Percentiles rank a stretch among this genome's conserved stretches.
Evolutionary conservation across 169 alveolate species (phyloP).

Genomic region (Plasmodium relictum): DNA sequence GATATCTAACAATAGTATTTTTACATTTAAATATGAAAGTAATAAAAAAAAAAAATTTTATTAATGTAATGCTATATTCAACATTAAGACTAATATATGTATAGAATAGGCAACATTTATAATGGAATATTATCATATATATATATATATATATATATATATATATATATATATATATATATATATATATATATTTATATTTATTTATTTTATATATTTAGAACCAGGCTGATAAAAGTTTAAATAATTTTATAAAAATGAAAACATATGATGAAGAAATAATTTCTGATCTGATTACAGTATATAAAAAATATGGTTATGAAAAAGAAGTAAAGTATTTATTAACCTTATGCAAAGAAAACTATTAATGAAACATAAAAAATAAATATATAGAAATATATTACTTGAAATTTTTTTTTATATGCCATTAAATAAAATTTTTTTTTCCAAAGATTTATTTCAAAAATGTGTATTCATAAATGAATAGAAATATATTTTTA

Average conservation of each 20-base stretch:
- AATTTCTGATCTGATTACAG: slow-evolving; percentile 10
- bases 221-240: slow-evolving; percentile 60
- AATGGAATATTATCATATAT: too few species aligned
- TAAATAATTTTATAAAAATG: slow-evolving; percentile 62
- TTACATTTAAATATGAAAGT: slow-evolving; percentile 56
- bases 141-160: background rate
- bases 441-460: too few species aligned
- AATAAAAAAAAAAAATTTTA: background rate
- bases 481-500: too few species aligned
- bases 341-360: slow-evolving; percentile 15
- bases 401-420: too few species aligned
- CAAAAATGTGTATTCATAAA: too few species aligned
- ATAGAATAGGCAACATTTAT: background rate
- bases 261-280: slow-evolving; percentile 19
- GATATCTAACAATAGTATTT: slow-evolving; percentile 26
- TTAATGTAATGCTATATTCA: background rate
- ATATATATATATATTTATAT: slow-evolving; percentile 1
- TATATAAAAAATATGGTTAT: slow-evolving; percentile 48
- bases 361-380: background rate
- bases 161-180: background rate
- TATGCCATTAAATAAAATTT: too few species aligned
- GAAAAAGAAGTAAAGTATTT: slow-evolving; percentile 17
- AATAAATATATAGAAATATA: background rate
- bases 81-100: background rate
- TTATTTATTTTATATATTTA: background rate